A percentile compares a stretch with the other conserved stretches of the same genome.
These are phyloP conservation scores for Papilionanthe hybrid DNA, from an alignment of 116 monocot species.

Conservation along the genomic window DNA sequence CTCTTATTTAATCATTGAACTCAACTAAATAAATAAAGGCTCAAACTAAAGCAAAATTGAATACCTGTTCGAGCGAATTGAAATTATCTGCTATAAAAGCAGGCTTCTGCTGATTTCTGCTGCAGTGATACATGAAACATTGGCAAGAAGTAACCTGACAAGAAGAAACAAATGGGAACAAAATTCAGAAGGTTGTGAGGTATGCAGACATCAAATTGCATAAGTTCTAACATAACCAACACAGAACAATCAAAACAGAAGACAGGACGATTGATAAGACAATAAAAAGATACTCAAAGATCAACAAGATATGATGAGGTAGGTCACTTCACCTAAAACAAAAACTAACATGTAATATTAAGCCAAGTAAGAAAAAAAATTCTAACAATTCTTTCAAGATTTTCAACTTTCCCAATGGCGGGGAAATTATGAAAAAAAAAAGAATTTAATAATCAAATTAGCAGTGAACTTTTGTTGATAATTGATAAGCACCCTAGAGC, in stretches of 20 bases:
- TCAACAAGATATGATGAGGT: background rate
- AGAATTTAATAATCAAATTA: background rate
- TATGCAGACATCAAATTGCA: slow-evolving; percentile 1
- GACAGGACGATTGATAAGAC: background rate
- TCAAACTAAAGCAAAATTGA: too few relatives aligned
- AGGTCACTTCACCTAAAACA: background rate
- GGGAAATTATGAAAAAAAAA: background rate
- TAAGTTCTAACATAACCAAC: background rate
- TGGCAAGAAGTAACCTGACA: background rate
- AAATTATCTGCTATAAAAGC: slow-evolving; percentile 10
- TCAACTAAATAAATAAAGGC: background rate
- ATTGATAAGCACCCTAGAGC: background rate
- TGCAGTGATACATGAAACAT: slow-evolving; percentile 3
- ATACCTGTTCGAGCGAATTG: background rate
- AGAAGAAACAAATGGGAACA: background rate
- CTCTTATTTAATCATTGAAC: background rate
- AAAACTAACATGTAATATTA: background rate
- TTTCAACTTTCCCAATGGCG: background rate
- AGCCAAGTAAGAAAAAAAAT: background rate
- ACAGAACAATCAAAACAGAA: too few relatives aligned
- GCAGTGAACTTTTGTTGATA: background rate
- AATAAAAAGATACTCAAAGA: background rate
- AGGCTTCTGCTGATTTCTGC: slow-evolving; percentile 4
- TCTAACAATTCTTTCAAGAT: background rate
- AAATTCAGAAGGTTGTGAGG: background rate